Base-by-base conservation (phyloP, 2,329 filamentous ascomycete genomes). In the Xylariaceae sp. region DNA sequence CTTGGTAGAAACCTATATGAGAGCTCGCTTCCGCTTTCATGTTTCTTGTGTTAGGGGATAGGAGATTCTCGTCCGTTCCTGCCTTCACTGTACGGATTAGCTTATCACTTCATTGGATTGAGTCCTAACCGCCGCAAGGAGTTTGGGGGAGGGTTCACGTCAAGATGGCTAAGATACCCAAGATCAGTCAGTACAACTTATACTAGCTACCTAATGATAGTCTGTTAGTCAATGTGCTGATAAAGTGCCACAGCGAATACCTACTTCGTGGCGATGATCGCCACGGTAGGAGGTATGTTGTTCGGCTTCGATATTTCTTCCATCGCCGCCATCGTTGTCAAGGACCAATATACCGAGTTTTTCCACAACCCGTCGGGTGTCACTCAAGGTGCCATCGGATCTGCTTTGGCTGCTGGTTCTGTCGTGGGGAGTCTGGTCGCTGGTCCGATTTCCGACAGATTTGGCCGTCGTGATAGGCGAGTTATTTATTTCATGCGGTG, bases 271-370 rank as follows among this genome's bases (percentile, higher is more conserved):
- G 68, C 68, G 51, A 58, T 69, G 39, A 59, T 70, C 53, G 68
- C 68, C 64, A 70, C 68, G 52, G 67, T 70, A 47, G 68, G 68
- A 59, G 68, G 68, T 64, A 69, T 69, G 67, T 63, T 70, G 39
- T 82, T 82, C 64, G 80, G 79, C 59, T 84, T 84, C 69, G 82
- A 84, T 62, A 82, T 84, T 60, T 78, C 77, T 34, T 83, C 81
- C 59, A 84, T 84, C 78, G 80, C 78, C 13, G 82, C 81, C 59
- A 83, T 83, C 67, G 80, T 83, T 61, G 78, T 78, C 34, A 78
- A 78, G 10, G 63, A 75, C 4, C 75, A 80, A 57, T 84, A 83
- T 66, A 74, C 79, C 57, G 74, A 78, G 1, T 83, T 78, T 72
- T 84, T 83, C 70, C 67, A 78, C 71, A 73, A 76, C 17, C 78